Base-by-base conservation (phyloP, 306 rosid genomes). In the Sicyos edulis region DNA sequence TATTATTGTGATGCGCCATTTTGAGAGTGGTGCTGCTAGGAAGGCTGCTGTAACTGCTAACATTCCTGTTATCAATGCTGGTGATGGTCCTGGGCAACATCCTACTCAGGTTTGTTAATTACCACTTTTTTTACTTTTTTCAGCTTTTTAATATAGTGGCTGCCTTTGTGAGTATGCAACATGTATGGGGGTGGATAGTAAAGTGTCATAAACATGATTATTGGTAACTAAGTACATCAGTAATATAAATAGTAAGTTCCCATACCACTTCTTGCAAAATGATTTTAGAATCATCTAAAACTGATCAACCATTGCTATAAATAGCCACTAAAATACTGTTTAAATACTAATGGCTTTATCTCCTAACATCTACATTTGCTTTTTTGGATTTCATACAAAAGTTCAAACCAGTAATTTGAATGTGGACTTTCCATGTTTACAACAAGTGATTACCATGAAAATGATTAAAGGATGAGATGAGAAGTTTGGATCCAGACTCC, bases 81-180 rank as follows among this genome's bases (percentile, higher is more conserved):
- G 96, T 71, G 98, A 92, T 75, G 98, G 96, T 83, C 96, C 96
- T 77, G 98, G 98, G 51, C 96, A 92, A 49, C 96, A 89, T 78
- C 97, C 96, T 20, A 85, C 96, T 50, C 97, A 89, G 89, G 97
- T 89, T 74, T 73, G 76, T 14, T 7, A 7, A 9, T 32, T 32
- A 32, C 5, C 74, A 24, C 72, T 10, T 64, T 49, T 64, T 22
- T 22, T 58, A 2, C 6, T 59, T n/a, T n/a, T n/a, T n/a, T n/a
- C n/a, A n/a, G n/a, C n/a, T n/a, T 42, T 42, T 8, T 42, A 42
- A 6, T 42, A 64, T 42, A 12, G 47, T 67, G 72, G 44, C 22
- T 12, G 72, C 34, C 13, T 44, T 19, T 47, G 13, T 67, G 72
- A 8, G 50, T 47, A 7, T 21, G 42, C 2, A 67, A 67, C 40